Percentiles rank a stretch among this genome's conserved stretches.
Conservation (phyloP, 495 filamentous ascomycete genomes). For the Lophium mytilinum region DNA sequence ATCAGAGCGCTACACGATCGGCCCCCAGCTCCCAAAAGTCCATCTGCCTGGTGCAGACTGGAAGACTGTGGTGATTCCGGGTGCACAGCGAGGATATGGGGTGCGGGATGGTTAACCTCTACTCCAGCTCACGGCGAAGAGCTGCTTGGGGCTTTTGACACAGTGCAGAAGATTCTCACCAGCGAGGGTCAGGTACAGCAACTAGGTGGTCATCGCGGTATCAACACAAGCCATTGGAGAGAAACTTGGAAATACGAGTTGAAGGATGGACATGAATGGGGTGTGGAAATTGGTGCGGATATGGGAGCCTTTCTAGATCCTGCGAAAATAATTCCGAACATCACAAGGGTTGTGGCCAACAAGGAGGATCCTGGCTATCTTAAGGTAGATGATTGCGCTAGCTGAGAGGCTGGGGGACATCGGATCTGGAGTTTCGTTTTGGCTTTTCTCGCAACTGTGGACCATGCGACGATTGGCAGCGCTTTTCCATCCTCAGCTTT, state of each 20-base stretch:
- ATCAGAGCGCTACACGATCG: constrained; percentile 1
- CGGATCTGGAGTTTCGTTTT: no score
- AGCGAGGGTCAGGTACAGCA: neutral
- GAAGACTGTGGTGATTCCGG: neutral
- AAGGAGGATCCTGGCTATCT: neutral
- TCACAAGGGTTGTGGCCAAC: neutral
- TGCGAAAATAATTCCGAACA: neutral
- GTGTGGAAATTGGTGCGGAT: neutral
- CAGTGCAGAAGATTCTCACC: neutral
- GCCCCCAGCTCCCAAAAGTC: neutral
- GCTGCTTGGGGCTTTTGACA: neutral
- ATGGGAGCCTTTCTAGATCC: neutral
- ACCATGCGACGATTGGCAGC: no score
- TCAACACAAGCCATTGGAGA: neutral
- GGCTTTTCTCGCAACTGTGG: no score
- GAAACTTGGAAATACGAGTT: constrained; percentile 2
- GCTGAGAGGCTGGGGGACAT: no score
- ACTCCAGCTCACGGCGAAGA: constrained; percentile 1
- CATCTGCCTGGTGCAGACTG: constrained; percentile 1
- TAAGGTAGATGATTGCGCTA: no score
- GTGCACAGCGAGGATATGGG: neutral
- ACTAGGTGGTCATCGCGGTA: neutral
- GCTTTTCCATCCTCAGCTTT: no score
- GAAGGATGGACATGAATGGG: constrained; percentile 2
- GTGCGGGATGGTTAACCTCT: constrained; percentile 4